Evolutionary conservation across 805 yeast genomes (phyloP).

Genomic region (Hanseniaspora nectarophila): DNA sequence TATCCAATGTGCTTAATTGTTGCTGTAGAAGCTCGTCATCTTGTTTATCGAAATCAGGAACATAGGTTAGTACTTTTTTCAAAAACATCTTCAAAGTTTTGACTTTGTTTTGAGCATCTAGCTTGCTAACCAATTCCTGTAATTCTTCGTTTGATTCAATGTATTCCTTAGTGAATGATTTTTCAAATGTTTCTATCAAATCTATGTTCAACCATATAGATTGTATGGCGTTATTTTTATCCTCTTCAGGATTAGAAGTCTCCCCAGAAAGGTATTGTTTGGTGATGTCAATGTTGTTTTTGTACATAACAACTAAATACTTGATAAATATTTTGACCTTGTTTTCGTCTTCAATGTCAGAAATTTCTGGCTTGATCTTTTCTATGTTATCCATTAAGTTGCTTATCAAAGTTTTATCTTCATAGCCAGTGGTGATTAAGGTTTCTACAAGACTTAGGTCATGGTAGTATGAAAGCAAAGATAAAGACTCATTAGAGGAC

Average conservation of each 20-base stretch:
- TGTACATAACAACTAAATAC: conserved; percentile 1
- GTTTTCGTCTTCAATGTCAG: background rate
- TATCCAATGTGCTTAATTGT: background rate
- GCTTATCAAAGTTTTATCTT: conserved; percentile 49
- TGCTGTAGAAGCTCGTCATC: conserved; percentile 9
- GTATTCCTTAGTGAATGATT: background rate
- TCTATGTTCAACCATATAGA: conserved; percentile 13
- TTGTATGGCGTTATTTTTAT: background rate
- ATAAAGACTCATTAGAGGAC: background rate
- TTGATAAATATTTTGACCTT: conserved; percentile 6
- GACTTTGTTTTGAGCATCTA: background rate
- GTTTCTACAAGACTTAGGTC: conserved; percentile 59
- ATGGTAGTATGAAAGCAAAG: conserved; percentile 26
- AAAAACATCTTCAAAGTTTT: conserved; percentile 6
- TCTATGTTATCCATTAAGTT: conserved; percentile 63
- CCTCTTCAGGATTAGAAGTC: background rate
- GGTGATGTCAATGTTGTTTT: conserved; percentile 23
- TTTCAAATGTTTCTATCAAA: background rate
- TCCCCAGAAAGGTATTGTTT: conserved; percentile 37
- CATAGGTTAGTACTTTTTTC: background rate
- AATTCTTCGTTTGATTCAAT: background rate
- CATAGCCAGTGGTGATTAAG: conserved; percentile 44
- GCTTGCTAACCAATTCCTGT: conserved; percentile 7
- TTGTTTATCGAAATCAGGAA: background rate
- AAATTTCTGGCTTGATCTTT: conserved; percentile 29